Evolutionary conservation across 2,329 filamentous ascomycete species (phyloP), one percentile per base, ranked within the genome.

Genomic region (Macrophomina tecta): DNA sequence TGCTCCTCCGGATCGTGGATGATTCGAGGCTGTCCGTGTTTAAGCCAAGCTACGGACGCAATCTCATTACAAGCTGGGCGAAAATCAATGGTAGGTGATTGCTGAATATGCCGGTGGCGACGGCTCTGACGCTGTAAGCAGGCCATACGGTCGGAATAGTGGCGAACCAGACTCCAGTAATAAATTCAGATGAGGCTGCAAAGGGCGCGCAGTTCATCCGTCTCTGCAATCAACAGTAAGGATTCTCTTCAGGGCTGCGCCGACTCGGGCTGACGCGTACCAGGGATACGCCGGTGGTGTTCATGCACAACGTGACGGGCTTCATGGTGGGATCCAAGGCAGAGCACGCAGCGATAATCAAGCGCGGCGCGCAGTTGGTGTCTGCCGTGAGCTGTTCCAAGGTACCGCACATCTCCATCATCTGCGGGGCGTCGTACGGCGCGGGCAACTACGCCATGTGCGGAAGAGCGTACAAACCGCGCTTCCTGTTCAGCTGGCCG

Each of bases 391-490:
- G 75, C 67, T 79, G 76, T 64, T 82, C 80, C 4, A 77, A 74
- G 2, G 81, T 83, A 0, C 81, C 81, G 1, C 80, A 82, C 68
- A 82, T 83, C 63, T 79, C 75, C 28, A 75, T 83, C 61, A 82
- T 83, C 45, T 63, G 81, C 11, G 81, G 81, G 0, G 77, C 81
- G 0, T 82, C 81, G 0, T 83, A 83, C 61, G 81, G 81, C 0
- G 81, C 81, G 2, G 81, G 81, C 0, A 83, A 83, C 68, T 83
- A 82, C 67, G 81, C 81, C 32, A 82, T 82, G 81, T 82, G 80
- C 65, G 81, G 81, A 1, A 66, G 81, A 23, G 64, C 78, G 1
- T 83, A 81, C 69, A 72, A 72, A 23, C 81, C 81, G 0, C 76
- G 80, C 0, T 82, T 83, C 63, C 67, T 82, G 3, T 82, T 82